Percentiles rank a stretch among this genome's conserved stretches.
Conservation (phyloP, 192 early-diverging fungal species). For the Coemansia javaensis region DNA sequence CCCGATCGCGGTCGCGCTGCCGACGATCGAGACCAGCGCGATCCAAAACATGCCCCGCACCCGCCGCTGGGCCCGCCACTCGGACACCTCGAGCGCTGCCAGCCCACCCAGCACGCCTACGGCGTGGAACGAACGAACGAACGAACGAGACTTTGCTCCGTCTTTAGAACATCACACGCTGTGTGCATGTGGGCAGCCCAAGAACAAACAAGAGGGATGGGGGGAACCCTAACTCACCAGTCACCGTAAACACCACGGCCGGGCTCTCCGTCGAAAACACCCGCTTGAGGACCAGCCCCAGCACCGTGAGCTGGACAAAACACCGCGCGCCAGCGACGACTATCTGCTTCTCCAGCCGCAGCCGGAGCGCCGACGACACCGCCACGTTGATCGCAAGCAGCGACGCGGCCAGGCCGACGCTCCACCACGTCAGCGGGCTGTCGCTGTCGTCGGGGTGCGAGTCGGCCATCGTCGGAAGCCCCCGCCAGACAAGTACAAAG, state of each 20-base stretch:
- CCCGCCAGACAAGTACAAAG: no score
- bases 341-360: conserved; percentile 47
- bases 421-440: conserved; percentile 33
- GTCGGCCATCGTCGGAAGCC: not conserved
- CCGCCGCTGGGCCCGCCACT: conserved; percentile 59
- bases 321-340: conserved; percentile 68
- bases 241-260: conserved; percentile 54
- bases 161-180: no score
- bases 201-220: no score
- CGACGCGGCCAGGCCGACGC: conserved; percentile 35
- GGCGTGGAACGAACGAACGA: no score
- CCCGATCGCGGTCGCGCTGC: conserved; percentile 17
- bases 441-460: not conserved
- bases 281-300: conserved; percentile 65
- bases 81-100: conserved; percentile 42
- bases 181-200: no score
- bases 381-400: conserved; percentile 27
- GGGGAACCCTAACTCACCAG: no score
- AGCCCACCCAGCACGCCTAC: conserved; percentile 43
- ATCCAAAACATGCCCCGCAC: conserved; percentile 70
- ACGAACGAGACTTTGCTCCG: no score
- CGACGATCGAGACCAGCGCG: conserved; percentile 49
- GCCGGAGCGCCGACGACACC: conserved; percentile 20
- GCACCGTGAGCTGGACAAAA: conserved; percentile 72
- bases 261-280: conserved; percentile 60